A percentile compares a stretch with the other conserved stretches of the same genome.
Evolutionary conservation across 163 green algal genomes (phyloP).

Genomic region (Coccomyxa subellipsoidea): DNA sequence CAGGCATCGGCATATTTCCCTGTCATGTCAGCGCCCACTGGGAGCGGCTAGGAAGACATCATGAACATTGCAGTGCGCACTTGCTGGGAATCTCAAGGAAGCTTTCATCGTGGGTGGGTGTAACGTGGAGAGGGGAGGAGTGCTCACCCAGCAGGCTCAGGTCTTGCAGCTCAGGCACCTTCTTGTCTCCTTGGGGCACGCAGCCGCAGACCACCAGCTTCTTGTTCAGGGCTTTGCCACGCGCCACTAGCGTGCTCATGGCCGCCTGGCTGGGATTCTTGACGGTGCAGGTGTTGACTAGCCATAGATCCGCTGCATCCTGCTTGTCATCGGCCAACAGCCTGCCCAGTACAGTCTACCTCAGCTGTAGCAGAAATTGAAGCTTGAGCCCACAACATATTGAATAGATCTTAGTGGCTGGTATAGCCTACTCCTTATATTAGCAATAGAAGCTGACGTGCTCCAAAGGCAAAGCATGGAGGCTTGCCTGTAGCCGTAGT

Average conservation of each 20-base stretch:
- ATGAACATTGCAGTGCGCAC: too few species aligned
- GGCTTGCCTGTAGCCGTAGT: constrained; percentile 75
- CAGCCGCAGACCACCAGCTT: constrained; percentile 82
- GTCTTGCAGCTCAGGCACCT: constrained; percentile 38
- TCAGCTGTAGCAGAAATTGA: too few species aligned
- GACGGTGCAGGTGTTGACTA: constrained; percentile 91
- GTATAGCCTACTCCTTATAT: too few species aligned
- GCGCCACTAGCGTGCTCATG: constrained; percentile 63
- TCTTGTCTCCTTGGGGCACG: constrained; percentile 71
- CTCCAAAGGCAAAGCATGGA: background rate
- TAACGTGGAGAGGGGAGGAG: background rate
- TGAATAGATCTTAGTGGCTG: too few species aligned
- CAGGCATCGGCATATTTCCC: too few species aligned
- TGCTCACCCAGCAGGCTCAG: constrained; percentile 70
- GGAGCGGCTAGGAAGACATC: too few species aligned
- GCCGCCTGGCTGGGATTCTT: constrained; percentile 78
- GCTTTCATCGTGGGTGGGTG: too few species aligned
- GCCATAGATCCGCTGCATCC: constrained; percentile 66
- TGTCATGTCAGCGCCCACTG: too few species aligned
- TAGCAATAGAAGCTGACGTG: too few species aligned
- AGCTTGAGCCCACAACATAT: background rate
- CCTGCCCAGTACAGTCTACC: background rate
- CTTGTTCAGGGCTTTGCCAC: constrained; percentile 53
- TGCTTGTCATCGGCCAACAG: constrained; percentile 40
- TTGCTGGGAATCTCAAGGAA: too few species aligned